Evolutionary conservation across 2,329 filamentous ascomycete species (phyloP).

Genomic region (Aureobasidium mangrovei): DNA sequence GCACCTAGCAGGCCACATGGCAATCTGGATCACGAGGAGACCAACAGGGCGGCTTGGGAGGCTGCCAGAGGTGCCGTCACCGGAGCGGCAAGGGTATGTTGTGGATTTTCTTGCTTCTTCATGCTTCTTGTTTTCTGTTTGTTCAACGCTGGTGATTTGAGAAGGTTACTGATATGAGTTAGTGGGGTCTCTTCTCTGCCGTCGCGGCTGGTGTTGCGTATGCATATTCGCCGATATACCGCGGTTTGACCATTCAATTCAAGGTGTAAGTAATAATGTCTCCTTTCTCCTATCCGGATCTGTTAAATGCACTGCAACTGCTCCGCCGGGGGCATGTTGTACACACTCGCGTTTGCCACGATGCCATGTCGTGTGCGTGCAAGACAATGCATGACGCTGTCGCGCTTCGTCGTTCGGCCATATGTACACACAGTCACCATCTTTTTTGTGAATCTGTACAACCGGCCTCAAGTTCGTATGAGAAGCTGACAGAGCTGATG

Average conservation of each 20-base stretch:
- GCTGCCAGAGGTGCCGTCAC: conserved; percentile 57
- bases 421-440: too few species aligned
- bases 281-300: conserved; percentile 21
- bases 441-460: too few species aligned
- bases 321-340: too few species aligned
- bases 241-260: conserved; percentile 64
- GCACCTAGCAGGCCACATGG: conserved; percentile 35
- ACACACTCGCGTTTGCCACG: too few species aligned
- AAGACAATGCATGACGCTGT: too few species aligned
- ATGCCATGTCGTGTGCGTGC: too few species aligned
- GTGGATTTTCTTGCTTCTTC: not conserved
- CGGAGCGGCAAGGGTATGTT: conserved; percentile 55
- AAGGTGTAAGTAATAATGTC: conserved; percentile 53
- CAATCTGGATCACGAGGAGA: conserved; percentile 56
- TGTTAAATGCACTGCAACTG: too few species aligned
- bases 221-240: conserved; percentile 60
- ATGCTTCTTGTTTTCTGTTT: not conserved
- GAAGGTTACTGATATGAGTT: not conserved
- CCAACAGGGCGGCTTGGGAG: conserved; percentile 61
- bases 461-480: too few species aligned
- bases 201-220: conserved; percentile 55
- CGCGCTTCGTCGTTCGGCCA: too few species aligned
- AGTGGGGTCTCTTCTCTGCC: conserved; percentile 61
- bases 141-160: not conserved
- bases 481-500: too few species aligned